A percentile compares a stretch with the other conserved stretches of the same genome.
Conservation (phyloP, 192 early-diverging fungal species). For the Coemansia sp. region DNA sequence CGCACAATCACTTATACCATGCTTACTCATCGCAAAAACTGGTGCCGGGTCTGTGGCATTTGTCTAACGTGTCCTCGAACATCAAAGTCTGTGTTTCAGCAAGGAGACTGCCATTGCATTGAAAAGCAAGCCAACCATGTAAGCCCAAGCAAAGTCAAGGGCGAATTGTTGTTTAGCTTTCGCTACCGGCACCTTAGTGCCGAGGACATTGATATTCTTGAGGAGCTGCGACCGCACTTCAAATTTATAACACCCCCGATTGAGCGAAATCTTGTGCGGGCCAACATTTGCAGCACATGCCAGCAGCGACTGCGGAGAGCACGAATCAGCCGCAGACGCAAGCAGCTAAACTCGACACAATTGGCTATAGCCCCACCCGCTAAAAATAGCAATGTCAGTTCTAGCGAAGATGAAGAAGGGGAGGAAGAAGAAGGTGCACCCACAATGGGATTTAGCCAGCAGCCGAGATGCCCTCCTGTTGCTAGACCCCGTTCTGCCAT, state of each 20-base stretch:
- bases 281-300: slow-evolving; percentile 53
- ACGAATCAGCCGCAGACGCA: slow-evolving; percentile 12
- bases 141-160: slow-evolving; percentile 33
- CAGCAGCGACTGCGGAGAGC: slow-evolving; percentile 48
- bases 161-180: slow-evolving; percentile 45
- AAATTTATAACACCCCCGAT: slow-evolving; percentile 36
- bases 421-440: too few relatives aligned
- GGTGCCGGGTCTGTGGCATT: slow-evolving; percentile 47
- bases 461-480: neutral
- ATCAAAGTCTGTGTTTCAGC: slow-evolving; percentile 27
- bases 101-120: slow-evolving; percentile 27
- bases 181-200: slow-evolving; percentile 52
- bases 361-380: neutral
- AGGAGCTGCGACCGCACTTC: slow-evolving; percentile 32
- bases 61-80: slow-evolving; percentile 49
- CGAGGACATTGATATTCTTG: slow-evolving; percentile 42
- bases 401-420: slow-evolving; percentile 2
- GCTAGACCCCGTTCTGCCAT: slow-evolving; percentile 9
- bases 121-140: slow-evolving; percentile 44
- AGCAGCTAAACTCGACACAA: neutral
- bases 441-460: too few relatives aligned
- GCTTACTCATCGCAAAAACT: slow-evolving; percentile 49
- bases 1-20: slow-evolving; percentile 6
- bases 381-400: neutral
- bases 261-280: slow-evolving; percentile 38